phyloP scores from a whole-genome alignment of 129 eudicot genomes.

The Ambrosia artemisiifolia region DNA sequence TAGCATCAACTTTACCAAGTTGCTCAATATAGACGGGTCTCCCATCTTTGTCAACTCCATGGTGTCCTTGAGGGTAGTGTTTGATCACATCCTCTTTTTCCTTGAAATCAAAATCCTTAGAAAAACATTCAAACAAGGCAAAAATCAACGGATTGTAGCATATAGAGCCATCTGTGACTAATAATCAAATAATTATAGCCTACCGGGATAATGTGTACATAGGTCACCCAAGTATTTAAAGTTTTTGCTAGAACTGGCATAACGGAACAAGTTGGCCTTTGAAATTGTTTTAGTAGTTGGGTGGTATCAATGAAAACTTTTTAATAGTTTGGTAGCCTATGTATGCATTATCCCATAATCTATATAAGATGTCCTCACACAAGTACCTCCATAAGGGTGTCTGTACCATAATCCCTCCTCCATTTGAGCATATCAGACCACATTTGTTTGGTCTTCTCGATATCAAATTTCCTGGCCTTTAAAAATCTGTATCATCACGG shows the following conservation, averaged over 20 bases:
- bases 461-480: slow-evolving; percentile 51
- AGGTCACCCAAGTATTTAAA: not conserved
- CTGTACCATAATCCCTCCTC: slow-evolving; percentile 87
- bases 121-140: not conserved
- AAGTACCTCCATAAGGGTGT: slow-evolving; percentile 76
- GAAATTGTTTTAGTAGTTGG: not conserved
- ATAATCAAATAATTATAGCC: not conserved
- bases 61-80: slow-evolving; percentile 97
- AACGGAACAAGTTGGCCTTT: not conserved
- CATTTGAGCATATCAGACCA: slow-evolving; percentile 54
- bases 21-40: slow-evolving; percentile 87
- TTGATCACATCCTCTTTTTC: slow-evolving; percentile 82
- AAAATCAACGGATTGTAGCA: slow-evolving; percentile 4
- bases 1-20: slow-evolving; percentile 86
- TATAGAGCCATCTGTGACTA: not conserved
- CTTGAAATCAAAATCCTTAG: slow-evolving; percentile 78
- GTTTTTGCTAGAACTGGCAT: not conserved
- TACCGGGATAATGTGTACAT: not conserved
- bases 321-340: not conserved
- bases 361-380: not conserved
- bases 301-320: not conserved
- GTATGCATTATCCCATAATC: not conserved
- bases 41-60: slow-evolving; percentile 95
- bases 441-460: slow-evolving; percentile 57
- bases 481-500: slow-evolving; percentile 34